Evolutionary conservation across 2,329 filamentous ascomycete genomes (phyloP).

Genomic region (Drechslera avenae): DNA sequence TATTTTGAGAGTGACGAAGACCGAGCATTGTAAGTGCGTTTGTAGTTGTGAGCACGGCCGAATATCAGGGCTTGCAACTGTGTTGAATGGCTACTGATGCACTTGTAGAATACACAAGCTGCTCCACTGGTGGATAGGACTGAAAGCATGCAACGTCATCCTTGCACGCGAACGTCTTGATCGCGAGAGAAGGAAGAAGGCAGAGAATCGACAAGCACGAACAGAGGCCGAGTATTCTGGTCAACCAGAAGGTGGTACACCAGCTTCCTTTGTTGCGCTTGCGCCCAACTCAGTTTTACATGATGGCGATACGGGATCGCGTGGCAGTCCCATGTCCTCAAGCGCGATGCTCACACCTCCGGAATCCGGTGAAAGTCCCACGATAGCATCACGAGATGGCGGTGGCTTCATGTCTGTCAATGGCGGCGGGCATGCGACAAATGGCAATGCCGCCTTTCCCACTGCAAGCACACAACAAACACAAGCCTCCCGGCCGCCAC

Average conservation of each 20-base stretch:
- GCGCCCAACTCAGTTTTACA: slow-evolving; percentile 36
- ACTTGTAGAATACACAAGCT: slow-evolving; percentile 38
- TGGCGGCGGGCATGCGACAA: slow-evolving; percentile 11
- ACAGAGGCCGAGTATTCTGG: slow-evolving; percentile 32
- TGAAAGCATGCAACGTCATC: slow-evolving; percentile 46
- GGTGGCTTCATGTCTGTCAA: slow-evolving; percentile 19
- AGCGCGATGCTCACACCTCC: slow-evolving; percentile 39
- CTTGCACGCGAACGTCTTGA: slow-evolving; percentile 43
- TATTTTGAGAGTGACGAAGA: slow-evolving; percentile 43
- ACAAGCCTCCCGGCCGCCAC: slow-evolving; percentile 20
- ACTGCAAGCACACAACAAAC: slow-evolving; percentile 12
- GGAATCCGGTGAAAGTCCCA: slow-evolving; percentile 38
- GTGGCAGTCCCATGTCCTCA: slow-evolving; percentile 33
- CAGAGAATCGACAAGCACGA: slow-evolving; percentile 38
- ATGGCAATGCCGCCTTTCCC: slow-evolving; percentile 11
- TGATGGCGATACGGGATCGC: slow-evolving; percentile 32
- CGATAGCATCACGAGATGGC: slow-evolving; percentile 25
- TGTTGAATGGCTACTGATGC: slow-evolving; percentile 15
- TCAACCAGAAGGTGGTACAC: slow-evolving; percentile 28
- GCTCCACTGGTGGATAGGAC: slow-evolving; percentile 46
- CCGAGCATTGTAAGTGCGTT: slow-evolving; percentile 31
- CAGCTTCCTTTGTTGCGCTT: slow-evolving; percentile 37
- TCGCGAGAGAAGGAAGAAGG: slow-evolving; percentile 43
- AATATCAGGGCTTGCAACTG: neutral
- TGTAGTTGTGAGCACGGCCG: neutral